These are phyloP conservation scores for Dioscorea cayenensis DNA, from an alignment of 116 monocot genomes.

Conservation along the genomic window DNA sequence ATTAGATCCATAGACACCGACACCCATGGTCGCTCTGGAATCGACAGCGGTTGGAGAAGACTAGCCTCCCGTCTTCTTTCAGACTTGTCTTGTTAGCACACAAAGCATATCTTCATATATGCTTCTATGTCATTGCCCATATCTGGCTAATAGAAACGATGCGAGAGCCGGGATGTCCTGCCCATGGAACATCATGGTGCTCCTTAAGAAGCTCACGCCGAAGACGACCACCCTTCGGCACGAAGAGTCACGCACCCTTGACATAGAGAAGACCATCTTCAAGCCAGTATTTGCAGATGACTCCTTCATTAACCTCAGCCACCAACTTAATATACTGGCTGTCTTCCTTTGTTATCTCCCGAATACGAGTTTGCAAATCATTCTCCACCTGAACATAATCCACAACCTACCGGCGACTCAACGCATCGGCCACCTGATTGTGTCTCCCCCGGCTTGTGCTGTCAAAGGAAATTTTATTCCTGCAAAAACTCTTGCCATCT, in stretches of 20 bases:
- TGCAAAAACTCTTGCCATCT: background rate
- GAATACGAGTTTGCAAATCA: background rate
- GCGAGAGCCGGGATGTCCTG: background rate
- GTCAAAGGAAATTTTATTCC: background rate
- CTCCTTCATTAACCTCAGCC: background rate
- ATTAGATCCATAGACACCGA: too few species aligned
- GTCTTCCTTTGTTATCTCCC: background rate
- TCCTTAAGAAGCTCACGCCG: background rate
- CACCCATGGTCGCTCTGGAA: too few species aligned
- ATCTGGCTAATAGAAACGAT: background rate
- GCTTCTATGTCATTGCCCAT: background rate
- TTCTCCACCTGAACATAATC: background rate
- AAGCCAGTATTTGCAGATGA: background rate
- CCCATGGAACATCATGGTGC: background rate
- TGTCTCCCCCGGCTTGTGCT: background rate
- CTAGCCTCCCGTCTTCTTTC: too few species aligned
- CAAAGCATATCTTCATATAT: conserved; percentile 1
- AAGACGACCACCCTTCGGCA: background rate
- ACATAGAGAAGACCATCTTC: background rate
- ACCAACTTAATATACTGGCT: background rate
- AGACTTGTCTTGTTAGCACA: background rate
- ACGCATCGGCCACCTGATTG: background rate
- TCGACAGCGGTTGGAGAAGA: too few species aligned
- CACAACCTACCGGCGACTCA: background rate
- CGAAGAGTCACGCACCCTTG: background rate